Percentiles rank a stretch among this genome's conserved stretches.
Evolutionary conservation across 306 rosid genomes (phyloP).

Genomic region (Crataegus laevigata): DNA sequence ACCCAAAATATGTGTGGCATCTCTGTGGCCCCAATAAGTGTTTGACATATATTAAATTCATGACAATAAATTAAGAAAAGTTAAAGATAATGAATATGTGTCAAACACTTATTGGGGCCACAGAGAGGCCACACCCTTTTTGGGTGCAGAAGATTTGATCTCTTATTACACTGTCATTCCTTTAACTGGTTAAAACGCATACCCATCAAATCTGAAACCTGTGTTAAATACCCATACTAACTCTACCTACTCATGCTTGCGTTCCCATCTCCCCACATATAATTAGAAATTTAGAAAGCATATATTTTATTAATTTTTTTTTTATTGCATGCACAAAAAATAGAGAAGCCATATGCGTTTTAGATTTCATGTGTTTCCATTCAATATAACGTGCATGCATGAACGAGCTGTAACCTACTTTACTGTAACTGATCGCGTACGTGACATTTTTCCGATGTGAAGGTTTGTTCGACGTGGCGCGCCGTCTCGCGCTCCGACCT

Average conservation of each 20-base stretch:
- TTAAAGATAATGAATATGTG: neutral
- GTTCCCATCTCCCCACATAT: neutral
- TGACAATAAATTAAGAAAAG: no score
- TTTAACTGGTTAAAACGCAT: neutral
- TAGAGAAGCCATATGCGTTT: no score
- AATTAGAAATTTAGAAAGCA: neutral
- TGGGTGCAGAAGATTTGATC: no score
- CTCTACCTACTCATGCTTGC: neutral
- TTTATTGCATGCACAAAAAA: neutral
- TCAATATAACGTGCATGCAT: neutral
- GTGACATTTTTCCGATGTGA: neutral
- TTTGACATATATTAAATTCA: no score
- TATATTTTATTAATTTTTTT: neutral
- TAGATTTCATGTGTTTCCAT: neutral
- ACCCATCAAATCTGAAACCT: neutral
- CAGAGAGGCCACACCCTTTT: no score
- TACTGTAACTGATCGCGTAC: no score
- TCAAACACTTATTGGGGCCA: no score
- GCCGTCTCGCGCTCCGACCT: constrained; percentile 56
- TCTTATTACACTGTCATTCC: neutral
- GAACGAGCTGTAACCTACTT: neutral
- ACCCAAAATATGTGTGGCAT: no score
- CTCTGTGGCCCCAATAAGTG: no score
- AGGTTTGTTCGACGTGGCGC: constrained; percentile 91
- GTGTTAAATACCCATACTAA: neutral